Evolutionary conservation across 352 stramenopile genomes (phyloP), one percentile per base, ranked within the genome.

Genomic region (Phytopythium boreale): DNA sequence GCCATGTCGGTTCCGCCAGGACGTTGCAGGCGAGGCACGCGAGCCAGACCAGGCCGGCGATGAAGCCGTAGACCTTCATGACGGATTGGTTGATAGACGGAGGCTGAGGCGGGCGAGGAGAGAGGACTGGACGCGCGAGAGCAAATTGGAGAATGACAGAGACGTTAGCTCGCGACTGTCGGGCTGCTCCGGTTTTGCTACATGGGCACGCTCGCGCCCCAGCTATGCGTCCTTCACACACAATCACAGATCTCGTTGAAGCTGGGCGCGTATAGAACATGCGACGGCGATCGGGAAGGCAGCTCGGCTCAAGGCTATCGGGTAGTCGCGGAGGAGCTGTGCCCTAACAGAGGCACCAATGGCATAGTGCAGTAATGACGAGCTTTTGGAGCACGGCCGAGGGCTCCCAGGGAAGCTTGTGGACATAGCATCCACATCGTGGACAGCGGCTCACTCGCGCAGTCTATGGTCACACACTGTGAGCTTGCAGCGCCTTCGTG

Each of bases 1-100:
- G 67, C 67, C 62, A 72, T 1, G 58, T 61, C n/a, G 62, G 66
- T 10, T 68, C 49, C 17, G 44, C 59, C 26, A 26, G 8, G 20
- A 26, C 43, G 43, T 14, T 26, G 43, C 6, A 10, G 43, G 43
- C 19, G 19, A 27, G 43, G 8, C 19, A 50, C 5, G 43, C 19
- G 7, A 50, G 43, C 19, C 43, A 26, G 20, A 26, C 43, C 19
- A 50, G 20, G 19, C 43, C 43, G 20, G 43, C 43, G 20, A 50
- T 8, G 8, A 50, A 14, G 19, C 20, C 20, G 43, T 50, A 50
- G 43, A 26, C 43, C 43, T 50, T 26, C 43, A 50, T 50, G 19
- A 26, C 39, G 39, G 39, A 15, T 0, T 50, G 43, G 29, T 0
- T 50, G 43, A 7, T 34, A 34, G 29, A 34, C 29, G 29, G 7